Percentiles rank a stretch among this genome's conserved stretches.
Evolutionary conservation across 345 rosid species (phyloP).

Genomic region (Iberis pinnata): DNA sequence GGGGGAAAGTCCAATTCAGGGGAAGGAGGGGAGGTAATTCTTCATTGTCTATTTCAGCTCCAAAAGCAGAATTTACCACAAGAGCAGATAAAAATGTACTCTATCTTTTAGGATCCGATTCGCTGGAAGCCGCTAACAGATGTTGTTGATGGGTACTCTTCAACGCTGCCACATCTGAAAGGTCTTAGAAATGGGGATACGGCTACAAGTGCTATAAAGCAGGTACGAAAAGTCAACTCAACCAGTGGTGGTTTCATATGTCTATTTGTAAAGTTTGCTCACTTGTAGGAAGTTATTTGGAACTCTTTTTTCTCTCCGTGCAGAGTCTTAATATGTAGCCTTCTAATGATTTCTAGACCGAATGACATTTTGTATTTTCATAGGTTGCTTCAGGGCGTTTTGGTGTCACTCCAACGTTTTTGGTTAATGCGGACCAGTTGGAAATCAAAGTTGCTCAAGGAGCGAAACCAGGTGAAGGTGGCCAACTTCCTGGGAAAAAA

Average conservation of each 20-base stretch:
- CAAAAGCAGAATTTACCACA: background rate
- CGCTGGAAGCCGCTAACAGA: slow-evolving; percentile 91
- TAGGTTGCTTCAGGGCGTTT: slow-evolving; percentile 99
- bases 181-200: slow-evolving; percentile 99
- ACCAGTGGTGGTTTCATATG: slow-evolving; percentile 2
- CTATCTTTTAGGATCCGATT: slow-evolving; percentile 69
- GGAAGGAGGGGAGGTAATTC: slow-evolving; percentile 97
- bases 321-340: slow-evolving; percentile 2
- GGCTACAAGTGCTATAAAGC: slow-evolving; percentile 98
- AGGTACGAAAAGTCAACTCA: slow-evolving; percentile 39
- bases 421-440: slow-evolving; percentile 85
- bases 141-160: slow-evolving; percentile 96
- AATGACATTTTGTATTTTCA: slow-evolving; percentile 20
- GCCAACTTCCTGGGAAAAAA: slow-evolving; percentile 97
- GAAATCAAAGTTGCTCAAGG: slow-evolving; percentile 99
- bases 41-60: slow-evolving; percentile 12
- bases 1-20: slow-evolving; percentile 98
- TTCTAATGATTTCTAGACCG: slow-evolving; percentile 5
- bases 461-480: slow-evolving; percentile 99
- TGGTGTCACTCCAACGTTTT: slow-evolving; percentile 97
- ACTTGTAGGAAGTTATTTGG: slow-evolving; percentile 11
- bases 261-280: slow-evolving; percentile 13
- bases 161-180: slow-evolving; percentile 94
- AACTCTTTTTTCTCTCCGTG: slow-evolving; percentile 8
- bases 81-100: background rate